Evolutionary conservation across 2,329 filamentous ascomycete species (phyloP).

Genomic region (Penicillium thymicola): DNA sequence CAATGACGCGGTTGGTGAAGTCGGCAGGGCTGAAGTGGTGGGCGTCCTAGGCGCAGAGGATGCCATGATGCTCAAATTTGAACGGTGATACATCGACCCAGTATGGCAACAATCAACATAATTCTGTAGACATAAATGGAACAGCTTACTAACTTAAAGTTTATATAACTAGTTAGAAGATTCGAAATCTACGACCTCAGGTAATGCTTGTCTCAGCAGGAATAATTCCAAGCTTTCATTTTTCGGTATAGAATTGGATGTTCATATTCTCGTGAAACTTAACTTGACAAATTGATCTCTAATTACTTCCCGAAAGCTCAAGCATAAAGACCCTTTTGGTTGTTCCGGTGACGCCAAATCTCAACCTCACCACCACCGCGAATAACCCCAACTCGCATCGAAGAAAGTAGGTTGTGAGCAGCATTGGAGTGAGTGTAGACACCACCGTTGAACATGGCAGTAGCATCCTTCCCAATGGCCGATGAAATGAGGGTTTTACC

Average conservation of each 20-base stretch:
- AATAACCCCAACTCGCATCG: conserved; percentile 83
- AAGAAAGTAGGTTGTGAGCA: conserved; percentile 82
- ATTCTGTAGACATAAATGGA: no score
- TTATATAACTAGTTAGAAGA: no score
- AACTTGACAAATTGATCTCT: not conserved
- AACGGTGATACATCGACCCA: no score
- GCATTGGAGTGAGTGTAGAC: conserved; percentile 88
- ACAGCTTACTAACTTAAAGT: no score
- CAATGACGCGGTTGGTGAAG: no score
- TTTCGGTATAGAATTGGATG: not conserved
- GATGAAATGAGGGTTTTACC: conserved; percentile 81
- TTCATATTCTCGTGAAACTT: not conserved
- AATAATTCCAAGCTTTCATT: no score
- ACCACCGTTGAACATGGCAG: conserved; percentile 87
- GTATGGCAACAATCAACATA: no score
- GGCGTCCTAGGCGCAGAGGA: no score
- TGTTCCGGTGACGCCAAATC: conserved; percentile 73
- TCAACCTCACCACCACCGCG: conserved; percentile 85
- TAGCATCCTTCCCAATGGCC: conserved; percentile 81
- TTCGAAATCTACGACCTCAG: no score
- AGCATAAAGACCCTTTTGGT: conserved; percentile 62
- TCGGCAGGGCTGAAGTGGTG: no score
- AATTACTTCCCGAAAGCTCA: not conserved
- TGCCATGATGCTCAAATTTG: no score
- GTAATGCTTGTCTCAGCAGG: no score